Percentiles rank a stretch among this genome's conserved stretches.
Conservation (phyloP, 2,329 filamentous ascomycete species). For the Hypoxylon sp. region DNA sequence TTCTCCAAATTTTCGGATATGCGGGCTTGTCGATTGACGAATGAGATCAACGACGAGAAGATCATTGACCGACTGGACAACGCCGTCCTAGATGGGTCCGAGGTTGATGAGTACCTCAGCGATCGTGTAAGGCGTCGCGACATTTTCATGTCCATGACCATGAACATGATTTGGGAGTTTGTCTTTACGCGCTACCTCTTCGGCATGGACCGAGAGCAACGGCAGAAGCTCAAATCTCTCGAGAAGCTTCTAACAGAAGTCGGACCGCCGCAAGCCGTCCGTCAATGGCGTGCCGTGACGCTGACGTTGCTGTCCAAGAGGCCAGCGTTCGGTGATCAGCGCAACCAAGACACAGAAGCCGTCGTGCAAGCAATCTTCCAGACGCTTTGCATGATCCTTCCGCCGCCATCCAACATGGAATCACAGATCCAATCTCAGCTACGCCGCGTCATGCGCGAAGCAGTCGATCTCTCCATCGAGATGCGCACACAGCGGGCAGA, state of each 20-base stretch:
- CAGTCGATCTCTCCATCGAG: constrained; percentile 90
- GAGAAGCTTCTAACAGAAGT: constrained; percentile 92
- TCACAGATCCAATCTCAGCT: constrained; percentile 83
- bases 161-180: constrained; percentile 99
- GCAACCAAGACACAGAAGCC: constrained; percentile 89
- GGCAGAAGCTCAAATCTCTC: constrained; percentile 94
- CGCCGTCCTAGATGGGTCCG: constrained; percentile 89
- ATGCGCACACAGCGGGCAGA: constrained; percentile 98
- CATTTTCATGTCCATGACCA: constrained; percentile 97
- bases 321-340: constrained; percentile 80
- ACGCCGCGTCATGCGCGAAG: constrained; percentile 85
- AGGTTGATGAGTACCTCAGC: constrained; percentile 86
- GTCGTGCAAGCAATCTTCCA: constrained; percentile 92
- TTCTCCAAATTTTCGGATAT: constrained; percentile 99
- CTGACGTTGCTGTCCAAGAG: constrained; percentile 86
- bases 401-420: constrained; percentile 83
- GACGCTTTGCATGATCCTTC: constrained; percentile 83
- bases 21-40: constrained; percentile 82
- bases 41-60: constrained; percentile 89
- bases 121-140: constrained; percentile 90
- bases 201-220: constrained; percentile 96
- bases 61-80: constrained; percentile 95
- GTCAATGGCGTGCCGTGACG: constrained; percentile 96
- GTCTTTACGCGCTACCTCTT: constrained; percentile 98
- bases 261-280: constrained; percentile 86